A percentile compares a stretch with the other conserved stretches of the same genome.
Evolutionary conservation across 1,139 yeast genomes (phyloP).

Genomic region (Candida sanyaensis): DNA sequence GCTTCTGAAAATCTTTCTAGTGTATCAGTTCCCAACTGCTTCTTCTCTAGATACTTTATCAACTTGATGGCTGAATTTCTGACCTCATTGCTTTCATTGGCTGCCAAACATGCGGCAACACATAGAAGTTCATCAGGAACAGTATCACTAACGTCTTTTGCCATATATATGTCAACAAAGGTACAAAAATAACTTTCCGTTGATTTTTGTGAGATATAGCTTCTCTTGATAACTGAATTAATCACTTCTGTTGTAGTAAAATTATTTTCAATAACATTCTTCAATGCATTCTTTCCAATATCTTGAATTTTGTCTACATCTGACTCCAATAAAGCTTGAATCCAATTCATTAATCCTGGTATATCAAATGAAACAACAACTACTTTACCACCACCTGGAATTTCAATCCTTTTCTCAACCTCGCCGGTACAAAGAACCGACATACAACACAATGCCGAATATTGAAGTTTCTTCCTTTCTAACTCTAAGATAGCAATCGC

Average conservation of each 20-base stretch:
- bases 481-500: constrained; percentile 81
- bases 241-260: constrained; percentile 57
- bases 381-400: constrained; percentile 44
- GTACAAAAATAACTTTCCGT: constrained; percentile 71
- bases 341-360: constrained; percentile 72
- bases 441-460: constrained; percentile 80
- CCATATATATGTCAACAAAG: constrained; percentile 60
- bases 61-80: constrained; percentile 65
- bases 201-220: constrained; percentile 63
- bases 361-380: constrained; percentile 64
- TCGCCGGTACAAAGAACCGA: constrained; percentile 74
- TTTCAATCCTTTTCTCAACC: constrained; percentile 51
- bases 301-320: constrained; percentile 60
- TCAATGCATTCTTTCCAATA: constrained; percentile 73
- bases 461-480: constrained; percentile 71
- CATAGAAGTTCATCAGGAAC: constrained; percentile 62
- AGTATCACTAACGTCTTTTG: constrained; percentile 30
- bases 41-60: constrained; percentile 55
- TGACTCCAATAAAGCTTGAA: constrained; percentile 65
- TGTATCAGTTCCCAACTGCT: constrained; percentile 46
- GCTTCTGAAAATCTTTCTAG: constrained; percentile 57
- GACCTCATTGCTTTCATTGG: constrained; percentile 61
- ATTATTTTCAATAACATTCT: constrained; percentile 64
- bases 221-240: constrained; percentile 64
- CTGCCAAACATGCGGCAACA: constrained; percentile 67